Conservation (phyloP, 345 rosid genomes). For the Salix brachista region DNA sequence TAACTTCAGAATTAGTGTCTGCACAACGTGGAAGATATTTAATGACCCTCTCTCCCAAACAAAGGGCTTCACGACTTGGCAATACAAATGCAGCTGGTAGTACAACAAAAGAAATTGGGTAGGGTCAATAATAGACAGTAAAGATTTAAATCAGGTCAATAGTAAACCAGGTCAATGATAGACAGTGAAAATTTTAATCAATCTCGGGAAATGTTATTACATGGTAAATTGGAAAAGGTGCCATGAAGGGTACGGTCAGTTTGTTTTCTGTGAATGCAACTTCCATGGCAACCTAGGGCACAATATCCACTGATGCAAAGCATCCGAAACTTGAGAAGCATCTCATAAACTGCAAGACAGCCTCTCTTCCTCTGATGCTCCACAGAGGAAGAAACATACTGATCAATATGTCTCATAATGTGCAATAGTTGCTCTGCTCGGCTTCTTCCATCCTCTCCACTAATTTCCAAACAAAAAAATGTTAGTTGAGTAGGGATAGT, state of each 20-base stretch:
- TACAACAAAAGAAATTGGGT: constrained; percentile 19
- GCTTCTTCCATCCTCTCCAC: constrained; percentile 99
- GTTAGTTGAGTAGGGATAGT: constrained; percentile 14
- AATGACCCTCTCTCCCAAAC: constrained; percentile 88
- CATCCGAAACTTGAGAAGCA: constrained; percentile 85
- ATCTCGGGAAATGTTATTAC: constrained; percentile 36
- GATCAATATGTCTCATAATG: constrained; percentile 85
- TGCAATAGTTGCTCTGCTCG: constrained; percentile 95
- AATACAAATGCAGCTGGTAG: constrained; percentile 74
- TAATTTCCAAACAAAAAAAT: constrained; percentile 33
- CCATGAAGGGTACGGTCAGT: constrained; percentile 61
- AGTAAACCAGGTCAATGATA: constrained; percentile 4
- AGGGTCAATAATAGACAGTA: constrained; percentile 5
- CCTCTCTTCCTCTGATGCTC: constrained; percentile 93
- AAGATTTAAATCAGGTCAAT: not conserved
- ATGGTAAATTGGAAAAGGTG: constrained; percentile 73
- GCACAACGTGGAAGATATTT: constrained; percentile 96
- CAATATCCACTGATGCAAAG: constrained; percentile 83
- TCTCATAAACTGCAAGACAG: constrained; percentile 77
- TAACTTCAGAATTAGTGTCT: constrained; percentile 84
- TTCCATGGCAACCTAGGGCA: constrained; percentile 86
- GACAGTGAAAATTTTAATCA: not conserved
- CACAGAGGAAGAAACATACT: constrained; percentile 65
- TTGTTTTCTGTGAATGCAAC: constrained; percentile 78
- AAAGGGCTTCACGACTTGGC: constrained; percentile 91